Conservation (phyloP, 768 basidiomycete genomes). For the Naganishia onofrii region DNA sequence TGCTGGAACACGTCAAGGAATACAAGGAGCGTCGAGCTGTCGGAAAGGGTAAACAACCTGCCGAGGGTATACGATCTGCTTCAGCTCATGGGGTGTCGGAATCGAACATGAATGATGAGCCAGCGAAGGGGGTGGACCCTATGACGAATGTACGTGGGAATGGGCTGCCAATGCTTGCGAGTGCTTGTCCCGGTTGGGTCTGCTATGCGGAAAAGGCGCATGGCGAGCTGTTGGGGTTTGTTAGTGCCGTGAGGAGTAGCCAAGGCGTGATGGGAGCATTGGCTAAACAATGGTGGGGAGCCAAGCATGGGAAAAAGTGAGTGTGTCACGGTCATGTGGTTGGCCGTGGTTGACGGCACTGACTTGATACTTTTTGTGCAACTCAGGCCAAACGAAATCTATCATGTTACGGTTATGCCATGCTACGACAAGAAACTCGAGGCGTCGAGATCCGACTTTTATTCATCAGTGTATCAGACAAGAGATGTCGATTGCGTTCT, state of each 20-base stretch:
- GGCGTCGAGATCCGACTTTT: constrained; percentile 91
- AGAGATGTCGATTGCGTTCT: constrained; percentile 96
- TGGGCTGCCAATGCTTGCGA: constrained; percentile 81
- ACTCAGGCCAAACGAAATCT: constrained; percentile 69
- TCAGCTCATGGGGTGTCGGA: not conserved
- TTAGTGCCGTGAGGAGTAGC: constrained; percentile 82
- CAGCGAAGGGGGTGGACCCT: not conserved
- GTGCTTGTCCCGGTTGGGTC: constrained; percentile 98
- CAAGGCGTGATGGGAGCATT: constrained; percentile 92
- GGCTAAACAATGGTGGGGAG: constrained; percentile 82
- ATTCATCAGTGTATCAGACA: constrained; percentile 66
- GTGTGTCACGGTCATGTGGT: constrained; percentile 48
- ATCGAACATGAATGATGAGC: not conserved
- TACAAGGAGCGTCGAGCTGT: constrained; percentile 66
- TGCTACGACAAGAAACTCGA: constrained; percentile 99
- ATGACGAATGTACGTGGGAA: constrained; percentile 15
- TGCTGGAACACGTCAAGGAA: constrained; percentile 77
- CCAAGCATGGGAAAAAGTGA: constrained; percentile 66
- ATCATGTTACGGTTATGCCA: constrained; percentile 97
- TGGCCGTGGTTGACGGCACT: not conserved
- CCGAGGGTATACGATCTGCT: constrained; percentile 9
- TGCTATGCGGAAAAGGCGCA: constrained; percentile 99
- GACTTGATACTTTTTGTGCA: not conserved
- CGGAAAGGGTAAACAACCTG: constrained; percentile 37
- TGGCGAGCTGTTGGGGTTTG: constrained; percentile 85